phyloP scores from a whole-genome alignment of 148 eudicot genomes.

The Oxyria digyna region DNA sequence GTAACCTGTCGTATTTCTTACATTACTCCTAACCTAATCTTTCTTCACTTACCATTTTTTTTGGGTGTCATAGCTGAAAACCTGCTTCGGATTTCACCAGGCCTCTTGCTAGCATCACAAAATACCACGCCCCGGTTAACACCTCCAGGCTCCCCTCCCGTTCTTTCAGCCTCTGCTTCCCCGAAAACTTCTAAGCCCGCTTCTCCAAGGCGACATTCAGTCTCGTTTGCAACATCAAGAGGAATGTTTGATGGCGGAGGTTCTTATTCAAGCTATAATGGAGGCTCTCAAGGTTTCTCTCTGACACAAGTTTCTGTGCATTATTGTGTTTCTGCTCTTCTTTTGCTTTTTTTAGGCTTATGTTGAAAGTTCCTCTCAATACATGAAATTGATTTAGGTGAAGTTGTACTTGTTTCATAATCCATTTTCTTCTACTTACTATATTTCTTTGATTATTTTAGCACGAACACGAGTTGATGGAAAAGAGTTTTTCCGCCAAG shows the following conservation, averaged over 20 bases:
- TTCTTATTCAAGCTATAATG: constrained; percentile 52
- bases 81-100: constrained; percentile 65
- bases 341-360: not conserved
- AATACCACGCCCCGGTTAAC: constrained; percentile 72
- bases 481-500: constrained; percentile 97
- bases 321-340: not conserved
- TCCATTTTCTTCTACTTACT: not conserved
- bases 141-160: constrained; percentile 90
- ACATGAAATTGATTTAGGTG: not conserved
- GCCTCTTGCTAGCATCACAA: constrained; percentile 68
- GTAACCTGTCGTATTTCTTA: not conserved
- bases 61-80: constrained; percentile 19
- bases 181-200: constrained; percentile 62
- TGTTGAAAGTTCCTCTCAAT: not conserved
- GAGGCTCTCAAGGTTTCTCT: constrained; percentile 41
- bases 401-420: not conserved
- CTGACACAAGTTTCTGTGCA: not conserved
- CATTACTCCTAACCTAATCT: not conserved
- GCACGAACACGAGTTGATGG: constrained; percentile 93
- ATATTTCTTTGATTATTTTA: constrained; percentile 17
- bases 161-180: constrained; percentile 54
- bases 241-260: constrained; percentile 43
- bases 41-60: too few species aligned
- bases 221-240: constrained; percentile 56
- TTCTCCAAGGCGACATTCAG: constrained; percentile 80